Evolutionary conservation across 2,329 filamentous ascomycete genomes (phyloP).

Genomic region (Aspergillus texensis): DNA sequence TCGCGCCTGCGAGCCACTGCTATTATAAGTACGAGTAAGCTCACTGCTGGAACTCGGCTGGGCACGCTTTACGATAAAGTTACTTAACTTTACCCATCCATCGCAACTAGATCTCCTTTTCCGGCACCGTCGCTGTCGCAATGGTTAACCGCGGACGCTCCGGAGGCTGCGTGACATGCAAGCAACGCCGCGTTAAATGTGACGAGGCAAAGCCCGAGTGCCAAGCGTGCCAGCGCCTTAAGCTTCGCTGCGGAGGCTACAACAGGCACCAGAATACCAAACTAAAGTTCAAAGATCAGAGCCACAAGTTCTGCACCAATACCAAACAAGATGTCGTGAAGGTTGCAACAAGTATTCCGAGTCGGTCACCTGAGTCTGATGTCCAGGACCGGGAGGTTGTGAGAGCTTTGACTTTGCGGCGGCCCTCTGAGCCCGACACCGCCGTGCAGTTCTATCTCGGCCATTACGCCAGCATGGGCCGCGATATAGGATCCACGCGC

Average conservation of each 20-base stretch:
- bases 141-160: conserved; percentile 37
- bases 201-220: background rate
- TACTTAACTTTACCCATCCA: too few relatives aligned
- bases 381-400: too few relatives aligned
- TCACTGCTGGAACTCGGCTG: too few relatives aligned
- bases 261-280: background rate
- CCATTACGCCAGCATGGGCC: background rate
- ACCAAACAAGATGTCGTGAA: background rate
- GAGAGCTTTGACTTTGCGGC: too few relatives aligned
- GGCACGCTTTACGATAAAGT: too few relatives aligned
- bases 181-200: conserved; percentile 42
- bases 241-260: background rate
- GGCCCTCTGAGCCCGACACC: too few relatives aligned
- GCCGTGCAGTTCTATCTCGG: background rate
- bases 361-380: too few relatives aligned
- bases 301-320: background rate
- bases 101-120: too few relatives aligned
- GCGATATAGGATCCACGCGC: background rate
- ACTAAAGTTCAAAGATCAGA: background rate
- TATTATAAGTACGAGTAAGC: too few relatives aligned
- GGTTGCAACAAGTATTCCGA: too few relatives aligned
- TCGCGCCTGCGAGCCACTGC: too few relatives aligned
- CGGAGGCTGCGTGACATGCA: conserved; percentile 36
- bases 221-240: background rate
- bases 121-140: too few relatives aligned